Evolutionary conservation across 768 basidiomycete species (phyloP), one percentile per base, ranked within the genome.

Genomic region (Boletus tomentosulus): DNA sequence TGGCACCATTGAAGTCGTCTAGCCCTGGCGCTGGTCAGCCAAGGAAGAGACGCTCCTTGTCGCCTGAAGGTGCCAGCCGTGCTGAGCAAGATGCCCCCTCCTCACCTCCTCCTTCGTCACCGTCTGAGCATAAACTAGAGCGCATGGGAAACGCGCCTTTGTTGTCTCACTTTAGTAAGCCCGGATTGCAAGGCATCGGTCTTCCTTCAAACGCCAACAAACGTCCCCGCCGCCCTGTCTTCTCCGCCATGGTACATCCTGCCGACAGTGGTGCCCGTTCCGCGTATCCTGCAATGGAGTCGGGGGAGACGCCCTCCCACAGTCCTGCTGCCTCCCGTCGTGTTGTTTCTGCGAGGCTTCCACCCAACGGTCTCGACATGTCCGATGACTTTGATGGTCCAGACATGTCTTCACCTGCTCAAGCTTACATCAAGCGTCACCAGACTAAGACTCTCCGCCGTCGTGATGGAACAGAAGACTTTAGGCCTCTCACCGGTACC

Each of bases 391-490:
- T 86, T 59, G 74, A 73, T 37, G 78, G 77, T 19, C 77, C 77
- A 12, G 87, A 88, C 59, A 79, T 84, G 79, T 89, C 87, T 30
- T 89, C 87, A 0, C 89, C 89, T 39, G 89, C 89, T 33, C 85
- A 86, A 62, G 87, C 88, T 5, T 92, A 91, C 65, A 81, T 86
- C 1, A 84, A 82, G 61, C 82, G 89, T 37, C 89, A 89, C 54
- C 83, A 88, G 57, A 78, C 82, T 15, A 89, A 82, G 74, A 88
- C 89, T 1, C 81, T 91, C 54, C 78, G 89, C 48, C 76, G 88
- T 41, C 84, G 87, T 59, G 89, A 91, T 61, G 89, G 89, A 8
- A 89, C 87, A 11, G 88, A 91, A 50, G 87, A 90, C 66, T 85
- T 90, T 60, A 76, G 85, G 55, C 86, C 87, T 22, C 68, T 87